These are phyloP conservation scores for Ceratocystis lukuohia DNA, from an alignment of 2,329 filamentous ascomycete genomes.

Conservation along the genomic window DNA sequence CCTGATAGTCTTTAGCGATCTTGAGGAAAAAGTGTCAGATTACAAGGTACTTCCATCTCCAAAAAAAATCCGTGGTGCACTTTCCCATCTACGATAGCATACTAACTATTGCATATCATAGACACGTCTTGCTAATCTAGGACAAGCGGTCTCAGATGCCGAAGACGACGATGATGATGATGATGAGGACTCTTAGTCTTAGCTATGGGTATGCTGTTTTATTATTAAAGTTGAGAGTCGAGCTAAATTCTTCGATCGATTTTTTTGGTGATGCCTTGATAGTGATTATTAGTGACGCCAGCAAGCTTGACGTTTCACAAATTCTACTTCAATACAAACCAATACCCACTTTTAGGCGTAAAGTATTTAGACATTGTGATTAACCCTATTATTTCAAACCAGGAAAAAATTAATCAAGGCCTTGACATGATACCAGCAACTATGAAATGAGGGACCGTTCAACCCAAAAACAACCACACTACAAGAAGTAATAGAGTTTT, in stretches of 20 bases:
- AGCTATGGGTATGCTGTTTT: no score
- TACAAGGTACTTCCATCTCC: conserved; percentile 49
- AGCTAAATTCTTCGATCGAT: neutral
- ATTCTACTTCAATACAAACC: neutral
- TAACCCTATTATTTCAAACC: neutral
- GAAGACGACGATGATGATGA: conserved; percentile 51
- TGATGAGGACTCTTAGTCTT: conserved; percentile 36
- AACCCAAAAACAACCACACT: neutral
- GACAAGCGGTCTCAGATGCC: conserved; percentile 61
- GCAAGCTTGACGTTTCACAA: neutral
- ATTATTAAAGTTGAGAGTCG: neutral
- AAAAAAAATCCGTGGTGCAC: neutral
- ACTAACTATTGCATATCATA: conserved; percentile 23
- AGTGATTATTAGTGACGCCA: neutral
- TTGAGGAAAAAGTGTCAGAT: conserved; percentile 61
- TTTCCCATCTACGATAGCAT: neutral
- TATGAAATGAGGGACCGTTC: neutral
- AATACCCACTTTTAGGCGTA: neutral
- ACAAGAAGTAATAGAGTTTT: neutral
- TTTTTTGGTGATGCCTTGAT: neutral
- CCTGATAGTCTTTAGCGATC: conserved; percentile 65
- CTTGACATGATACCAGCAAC: neutral
- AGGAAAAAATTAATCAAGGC: neutral
- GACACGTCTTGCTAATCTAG: conserved; percentile 50
- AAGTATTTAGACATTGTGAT: neutral